phyloP scores from a whole-genome alignment of 2,329 filamentous ascomycete species.

The Clonostachys sp. region DNA sequence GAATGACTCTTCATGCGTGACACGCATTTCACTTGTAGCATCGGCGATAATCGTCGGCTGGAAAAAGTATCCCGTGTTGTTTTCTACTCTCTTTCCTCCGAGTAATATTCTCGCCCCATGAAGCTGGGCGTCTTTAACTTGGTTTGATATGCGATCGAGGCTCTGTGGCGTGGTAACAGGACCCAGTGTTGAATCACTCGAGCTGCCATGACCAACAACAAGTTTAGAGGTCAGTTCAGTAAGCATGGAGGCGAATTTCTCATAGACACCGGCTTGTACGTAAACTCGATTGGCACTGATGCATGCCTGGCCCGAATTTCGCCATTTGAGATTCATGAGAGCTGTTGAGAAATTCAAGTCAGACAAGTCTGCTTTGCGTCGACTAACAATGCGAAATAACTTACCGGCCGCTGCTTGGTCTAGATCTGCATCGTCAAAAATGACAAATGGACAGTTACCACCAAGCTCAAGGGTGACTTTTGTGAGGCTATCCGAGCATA shows the following conservation, averaged over 20 bases:
- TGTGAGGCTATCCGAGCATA: constrained; percentile 35
- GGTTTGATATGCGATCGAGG: constrained; percentile 44
- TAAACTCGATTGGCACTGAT: constrained; percentile 47
- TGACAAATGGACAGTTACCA: constrained; percentile 61
- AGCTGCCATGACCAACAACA: constrained; percentile 46
- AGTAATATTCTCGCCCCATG: constrained; percentile 57
- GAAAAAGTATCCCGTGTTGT: constrained; percentile 53
- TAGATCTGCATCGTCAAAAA: constrained; percentile 62
- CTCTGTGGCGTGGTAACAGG: constrained; percentile 54
- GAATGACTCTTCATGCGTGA: constrained; percentile 68
- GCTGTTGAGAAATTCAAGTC: constrained; percentile 52
- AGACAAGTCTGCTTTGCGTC: too few relatives aligned
- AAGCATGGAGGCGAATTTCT: constrained; percentile 1
- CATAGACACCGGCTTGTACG: constrained; percentile 32
- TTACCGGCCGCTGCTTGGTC: background rate
- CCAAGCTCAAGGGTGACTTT: constrained; percentile 63
- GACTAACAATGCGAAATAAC: background rate
- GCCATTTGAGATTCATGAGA: constrained; percentile 36
- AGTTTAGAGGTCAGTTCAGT: constrained; percentile 1
- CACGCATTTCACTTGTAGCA: constrained; percentile 61
- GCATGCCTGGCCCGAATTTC: constrained; percentile 54
- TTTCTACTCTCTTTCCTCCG: constrained; percentile 35
- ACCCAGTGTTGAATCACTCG: constrained; percentile 54
- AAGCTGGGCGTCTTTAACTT: constrained; percentile 59
- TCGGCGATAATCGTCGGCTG: constrained; percentile 64